Conservation (phyloP, 2,329 filamentous ascomycete species). For the Aureobasidium sp. region DNA sequence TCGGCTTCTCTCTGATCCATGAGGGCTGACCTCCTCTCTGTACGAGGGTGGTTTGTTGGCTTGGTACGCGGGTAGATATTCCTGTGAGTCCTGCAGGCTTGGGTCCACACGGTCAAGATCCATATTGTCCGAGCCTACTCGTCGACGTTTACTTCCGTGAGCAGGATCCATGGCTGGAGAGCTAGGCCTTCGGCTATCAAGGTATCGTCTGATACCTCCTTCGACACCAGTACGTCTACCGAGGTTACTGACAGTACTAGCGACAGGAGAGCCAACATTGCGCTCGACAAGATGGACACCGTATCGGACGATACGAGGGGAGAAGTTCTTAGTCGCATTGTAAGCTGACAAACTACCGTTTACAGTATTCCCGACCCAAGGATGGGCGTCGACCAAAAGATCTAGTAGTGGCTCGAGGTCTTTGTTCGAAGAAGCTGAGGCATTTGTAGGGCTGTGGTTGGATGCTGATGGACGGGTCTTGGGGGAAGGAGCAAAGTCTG, state of each 20-base stretch:
- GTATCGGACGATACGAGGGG: slow-evolving; percentile 75
- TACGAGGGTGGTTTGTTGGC: slow-evolving; percentile 47
- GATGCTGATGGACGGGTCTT: slow-evolving; percentile 23
- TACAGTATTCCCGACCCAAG: slow-evolving; percentile 67
- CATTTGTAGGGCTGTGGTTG: slow-evolving; percentile 18
- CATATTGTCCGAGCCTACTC: slow-evolving; percentile 35
- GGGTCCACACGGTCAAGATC: slow-evolving; percentile 37
- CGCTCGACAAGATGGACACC: slow-evolving; percentile 86
- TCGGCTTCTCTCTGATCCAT: slow-evolving; percentile 19
- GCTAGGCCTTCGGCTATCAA: slow-evolving; percentile 48
- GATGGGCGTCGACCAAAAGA: slow-evolving; percentile 80
- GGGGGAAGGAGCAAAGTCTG: slow-evolving; percentile 36
- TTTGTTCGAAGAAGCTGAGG: slow-evolving; percentile 29
- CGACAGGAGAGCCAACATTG: slow-evolving; percentile 71
- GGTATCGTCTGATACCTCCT: slow-evolving; percentile 74
- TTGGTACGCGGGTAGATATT: slow-evolving; percentile 77
- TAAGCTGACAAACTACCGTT: slow-evolving; percentile 80
- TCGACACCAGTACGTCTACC: slow-evolving; percentile 83
- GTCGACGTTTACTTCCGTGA: slow-evolving; percentile 33
- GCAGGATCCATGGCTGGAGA: slow-evolving; percentile 28
- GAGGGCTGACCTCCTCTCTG: slow-evolving; percentile 25
- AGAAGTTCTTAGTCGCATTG: slow-evolving; percentile 80
- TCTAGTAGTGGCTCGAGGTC: slow-evolving; percentile 74
- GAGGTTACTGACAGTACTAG: slow-evolving; percentile 77
- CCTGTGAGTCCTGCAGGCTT: slow-evolving; percentile 33